Evolutionary conservation across 352 stramenopile species (phyloP).

Genomic region (Blastocystis sp.): DNA sequence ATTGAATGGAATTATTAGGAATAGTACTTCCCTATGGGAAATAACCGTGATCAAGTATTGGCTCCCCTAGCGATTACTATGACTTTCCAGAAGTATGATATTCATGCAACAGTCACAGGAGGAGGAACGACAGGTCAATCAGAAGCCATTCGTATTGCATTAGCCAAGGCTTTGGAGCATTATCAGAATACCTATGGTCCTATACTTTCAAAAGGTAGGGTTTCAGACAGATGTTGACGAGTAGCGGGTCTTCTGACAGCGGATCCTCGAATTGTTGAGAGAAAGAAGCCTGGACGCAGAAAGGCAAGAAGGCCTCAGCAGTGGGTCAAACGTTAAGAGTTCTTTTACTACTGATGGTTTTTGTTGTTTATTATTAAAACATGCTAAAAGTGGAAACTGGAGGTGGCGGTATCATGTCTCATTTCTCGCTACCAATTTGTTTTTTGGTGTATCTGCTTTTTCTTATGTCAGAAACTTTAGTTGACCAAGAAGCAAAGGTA

Average conservation of each 20-base stretch:
- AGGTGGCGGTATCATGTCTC: too few relatives aligned
- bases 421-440: too few relatives aligned
- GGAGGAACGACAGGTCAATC: conserved; percentile 85
- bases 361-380: conserved; percentile 3
- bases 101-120: conserved; percentile 81
- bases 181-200: conserved; percentile 79
- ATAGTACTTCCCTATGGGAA: conserved; percentile 65
- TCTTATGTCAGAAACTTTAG: neutral
- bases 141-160: conserved; percentile 82
- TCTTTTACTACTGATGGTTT: conserved; percentile 13
- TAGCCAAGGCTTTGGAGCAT: conserved; percentile 82
- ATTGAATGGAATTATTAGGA: conserved; percentile 69
- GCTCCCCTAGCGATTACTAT: conserved; percentile 67
- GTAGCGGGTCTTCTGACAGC: conserved; percentile 81
- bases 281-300: conserved; percentile 86
- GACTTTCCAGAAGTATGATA: conserved; percentile 76
- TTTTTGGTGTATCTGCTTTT: too few relatives aligned
- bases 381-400: too few relatives aligned
- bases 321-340: conserved; percentile 89
- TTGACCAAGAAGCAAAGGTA: neutral
- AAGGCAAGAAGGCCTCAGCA: conserved; percentile 93
- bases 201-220: conserved; percentile 1
- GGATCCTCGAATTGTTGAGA: conserved; percentile 87
- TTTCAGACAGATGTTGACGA: neutral
- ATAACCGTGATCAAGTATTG: conserved; percentile 65